These are phyloP conservation scores for Epichloe aotearoae DNA, from an alignment of 2,329 filamentous ascomycete species.

Conservation along the genomic window DNA sequence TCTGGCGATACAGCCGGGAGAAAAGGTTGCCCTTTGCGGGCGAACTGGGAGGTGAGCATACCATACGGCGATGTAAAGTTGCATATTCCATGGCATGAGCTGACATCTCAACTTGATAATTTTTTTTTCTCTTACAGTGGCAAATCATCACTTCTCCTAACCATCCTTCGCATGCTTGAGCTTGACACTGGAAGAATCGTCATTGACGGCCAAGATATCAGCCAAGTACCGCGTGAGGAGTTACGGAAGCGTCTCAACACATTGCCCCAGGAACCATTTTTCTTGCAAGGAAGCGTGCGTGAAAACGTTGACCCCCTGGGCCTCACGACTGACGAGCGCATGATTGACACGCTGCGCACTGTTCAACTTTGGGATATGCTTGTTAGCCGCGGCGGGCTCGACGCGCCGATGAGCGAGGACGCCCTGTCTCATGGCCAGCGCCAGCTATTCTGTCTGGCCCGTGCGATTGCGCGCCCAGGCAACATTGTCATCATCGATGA, in stretches of 20 bases:
- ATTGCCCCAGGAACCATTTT: constrained; percentile 38
- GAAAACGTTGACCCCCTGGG: constrained; percentile 33
- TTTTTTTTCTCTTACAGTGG: constrained; percentile 10
- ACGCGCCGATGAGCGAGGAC: constrained; percentile 17
- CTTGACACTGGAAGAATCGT: constrained; percentile 25
- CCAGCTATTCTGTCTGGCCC: constrained; percentile 28
- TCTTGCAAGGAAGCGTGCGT: constrained; percentile 33
- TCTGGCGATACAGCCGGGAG: constrained; percentile 18
- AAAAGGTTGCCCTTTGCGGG: constrained; percentile 31
- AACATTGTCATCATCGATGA: constrained; percentile 27
- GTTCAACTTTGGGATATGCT: constrained; percentile 31
- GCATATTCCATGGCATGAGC: not conserved
- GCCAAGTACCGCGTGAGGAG: constrained; percentile 10
- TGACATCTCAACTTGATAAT: not conserved
- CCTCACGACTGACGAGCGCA: constrained; percentile 23
- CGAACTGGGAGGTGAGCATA: constrained; percentile 22
- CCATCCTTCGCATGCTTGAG: constrained; percentile 35
- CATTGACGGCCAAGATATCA: constrained; percentile 30
- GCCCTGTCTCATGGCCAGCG: constrained; percentile 28
- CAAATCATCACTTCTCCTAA: constrained; percentile 24
- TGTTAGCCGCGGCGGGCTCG: constrained; percentile 24
- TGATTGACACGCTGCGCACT: constrained; percentile 29
- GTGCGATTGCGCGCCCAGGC: constrained; percentile 21
- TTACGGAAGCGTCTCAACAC: constrained; percentile 23
- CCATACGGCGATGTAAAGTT: not conserved